A percentile compares a stretch with the other conserved stretches of the same genome.
These are phyloP conservation scores for Trametes villosa DNA, from an alignment of 768 basidiomycete genomes.

Conservation along the genomic window DNA sequence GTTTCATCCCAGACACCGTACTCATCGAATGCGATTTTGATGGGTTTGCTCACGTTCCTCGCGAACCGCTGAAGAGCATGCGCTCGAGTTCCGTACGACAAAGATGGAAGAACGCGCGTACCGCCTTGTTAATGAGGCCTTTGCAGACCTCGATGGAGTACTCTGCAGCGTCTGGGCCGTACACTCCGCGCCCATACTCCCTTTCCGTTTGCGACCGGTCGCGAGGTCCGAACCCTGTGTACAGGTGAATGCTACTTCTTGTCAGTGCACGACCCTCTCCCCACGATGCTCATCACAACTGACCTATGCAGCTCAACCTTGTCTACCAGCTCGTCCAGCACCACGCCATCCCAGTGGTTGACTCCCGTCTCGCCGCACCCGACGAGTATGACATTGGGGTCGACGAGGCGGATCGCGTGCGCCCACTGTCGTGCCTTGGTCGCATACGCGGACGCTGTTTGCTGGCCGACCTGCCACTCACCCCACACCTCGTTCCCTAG, in stretches of 20 bases:
- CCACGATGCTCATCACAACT: background rate
- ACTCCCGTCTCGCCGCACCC: constrained; percentile 51
- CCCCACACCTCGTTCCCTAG: constrained; percentile 63
- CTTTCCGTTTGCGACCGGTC: constrained; percentile 28
- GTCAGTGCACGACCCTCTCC: background rate
- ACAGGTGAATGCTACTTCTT: constrained; percentile 27
- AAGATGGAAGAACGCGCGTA: constrained; percentile 1
- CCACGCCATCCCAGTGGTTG: constrained; percentile 44
- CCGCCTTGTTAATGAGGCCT: constrained; percentile 31
- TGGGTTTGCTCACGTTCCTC: constrained; percentile 23
- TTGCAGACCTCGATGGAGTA: constrained; percentile 29
- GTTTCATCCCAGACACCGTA: constrained; percentile 35
- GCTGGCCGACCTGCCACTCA: constrained; percentile 61
- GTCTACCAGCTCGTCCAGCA: constrained; percentile 31
- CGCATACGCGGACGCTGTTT: constrained; percentile 57
- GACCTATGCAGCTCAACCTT: constrained; percentile 31
- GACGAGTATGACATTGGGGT: constrained; percentile 57
- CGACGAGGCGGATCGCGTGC: constrained; percentile 59
- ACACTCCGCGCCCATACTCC: constrained; percentile 29
- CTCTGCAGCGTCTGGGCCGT: constrained; percentile 31
- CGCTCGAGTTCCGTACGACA: background rate
- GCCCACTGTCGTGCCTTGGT: constrained; percentile 64
- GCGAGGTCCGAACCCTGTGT: constrained; percentile 29
- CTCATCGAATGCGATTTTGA: constrained; percentile 32
- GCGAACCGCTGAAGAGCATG: constrained; percentile 18